phyloP scores from a whole-genome alignment of 257 asterid genomes.

The Echium plantagineum region DNA sequence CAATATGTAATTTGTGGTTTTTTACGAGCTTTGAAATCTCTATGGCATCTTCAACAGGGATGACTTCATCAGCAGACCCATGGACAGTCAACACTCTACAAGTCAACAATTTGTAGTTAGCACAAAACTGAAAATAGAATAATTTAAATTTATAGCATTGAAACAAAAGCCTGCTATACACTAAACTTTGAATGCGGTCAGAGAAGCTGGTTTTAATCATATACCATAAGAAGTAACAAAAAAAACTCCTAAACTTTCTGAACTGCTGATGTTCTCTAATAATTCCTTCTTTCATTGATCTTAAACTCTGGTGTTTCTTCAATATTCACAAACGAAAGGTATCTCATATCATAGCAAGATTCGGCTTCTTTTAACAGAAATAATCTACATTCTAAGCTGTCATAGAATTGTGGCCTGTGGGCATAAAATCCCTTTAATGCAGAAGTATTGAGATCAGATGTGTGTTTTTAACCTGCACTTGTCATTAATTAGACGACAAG shows the following conservation, averaged over 20 bases:
- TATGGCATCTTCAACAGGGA: slow-evolving; percentile 46
- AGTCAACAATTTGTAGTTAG: background rate
- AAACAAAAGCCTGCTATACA: background rate
- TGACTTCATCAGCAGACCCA: slow-evolving; percentile 46
- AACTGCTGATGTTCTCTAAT: too few relatives aligned
- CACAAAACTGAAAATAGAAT: background rate
- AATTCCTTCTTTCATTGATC: too few relatives aligned
- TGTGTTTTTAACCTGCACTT: slow-evolving; percentile 43
- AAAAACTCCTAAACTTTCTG: too few relatives aligned
- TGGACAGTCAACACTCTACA: slow-evolving; percentile 58
- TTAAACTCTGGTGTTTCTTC: background rate
- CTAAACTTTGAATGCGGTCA: background rate
- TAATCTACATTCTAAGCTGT: background rate
- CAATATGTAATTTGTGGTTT: slow-evolving; percentile 36
- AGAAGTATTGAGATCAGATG: background rate
- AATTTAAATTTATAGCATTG: background rate
- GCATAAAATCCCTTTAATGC: background rate
- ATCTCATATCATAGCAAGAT: background rate
- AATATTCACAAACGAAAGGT: background rate
- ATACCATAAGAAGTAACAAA: too few relatives aligned
- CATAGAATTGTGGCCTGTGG: background rate
- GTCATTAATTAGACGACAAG: slow-evolving; percentile 49
- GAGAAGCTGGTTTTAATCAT: too few relatives aligned
- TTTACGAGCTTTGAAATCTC: slow-evolving; percentile 52
- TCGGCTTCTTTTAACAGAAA: background rate